These are phyloP conservation scores for Microbotryomycetes sp. DNA, from an alignment of 1,284 basidiomycete species.

Conservation along the genomic window DNA sequence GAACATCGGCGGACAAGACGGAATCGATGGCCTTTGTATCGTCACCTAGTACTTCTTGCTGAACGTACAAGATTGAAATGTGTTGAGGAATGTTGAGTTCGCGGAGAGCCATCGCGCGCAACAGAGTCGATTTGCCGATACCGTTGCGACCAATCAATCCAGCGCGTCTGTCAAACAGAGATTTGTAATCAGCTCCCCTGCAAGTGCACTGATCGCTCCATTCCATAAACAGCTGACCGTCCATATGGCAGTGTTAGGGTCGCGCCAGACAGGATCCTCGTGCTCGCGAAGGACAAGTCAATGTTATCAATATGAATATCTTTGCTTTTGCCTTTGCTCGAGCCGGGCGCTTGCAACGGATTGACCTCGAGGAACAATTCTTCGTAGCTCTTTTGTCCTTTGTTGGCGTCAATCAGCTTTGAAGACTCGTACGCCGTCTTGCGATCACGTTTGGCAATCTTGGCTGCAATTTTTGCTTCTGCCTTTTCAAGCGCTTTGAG, in stretches of 20 bases:
- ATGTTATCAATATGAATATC: constrained; percentile 94
- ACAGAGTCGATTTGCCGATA: constrained; percentile 96
- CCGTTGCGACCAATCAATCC: constrained; percentile 47
- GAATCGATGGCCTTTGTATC: constrained; percentile 87
- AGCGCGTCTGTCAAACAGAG: constrained; percentile 56
- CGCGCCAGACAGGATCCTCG: constrained; percentile 51
- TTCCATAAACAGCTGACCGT: constrained; percentile 61
- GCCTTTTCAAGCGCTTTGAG: constrained; percentile 97
- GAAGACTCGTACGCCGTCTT: constrained; percentile 76
- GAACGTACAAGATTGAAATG: constrained; percentile 95
- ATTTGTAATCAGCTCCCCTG: no score
- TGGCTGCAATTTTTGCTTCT: constrained; percentile 95
- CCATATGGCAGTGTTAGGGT: constrained; percentile 82
- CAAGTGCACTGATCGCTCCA: no score
- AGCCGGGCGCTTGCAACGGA: constrained; percentile 71
- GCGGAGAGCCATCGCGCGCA: constrained; percentile 89
- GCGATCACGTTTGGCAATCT: constrained; percentile 88
- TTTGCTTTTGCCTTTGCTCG: constrained; percentile 87
- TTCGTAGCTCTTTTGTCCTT: constrained; percentile 91
- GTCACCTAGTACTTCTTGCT: constrained; percentile 93
- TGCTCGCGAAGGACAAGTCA: constrained; percentile 77
- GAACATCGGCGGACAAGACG: constrained; percentile 92
- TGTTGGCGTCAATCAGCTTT: constrained; percentile 85
- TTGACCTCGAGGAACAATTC: constrained; percentile 99
- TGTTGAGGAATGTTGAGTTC: constrained; percentile 88